These are phyloP conservation scores for Talaromyces sp. DNA, from an alignment of 2,329 filamentous ascomycete species.

Conservation along the genomic window DNA sequence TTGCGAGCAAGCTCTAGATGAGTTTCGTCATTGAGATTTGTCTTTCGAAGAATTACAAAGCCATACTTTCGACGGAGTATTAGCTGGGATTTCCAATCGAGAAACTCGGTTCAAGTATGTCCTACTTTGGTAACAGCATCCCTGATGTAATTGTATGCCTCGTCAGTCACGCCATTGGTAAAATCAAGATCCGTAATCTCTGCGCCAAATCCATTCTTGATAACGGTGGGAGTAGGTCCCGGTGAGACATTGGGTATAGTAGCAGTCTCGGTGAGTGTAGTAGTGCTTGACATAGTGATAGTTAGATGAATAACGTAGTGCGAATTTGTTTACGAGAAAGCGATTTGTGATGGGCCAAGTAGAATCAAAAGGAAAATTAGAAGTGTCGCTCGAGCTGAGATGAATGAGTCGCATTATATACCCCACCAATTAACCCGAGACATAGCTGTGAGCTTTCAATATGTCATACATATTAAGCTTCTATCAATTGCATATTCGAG, in stretches of 20 bases:
- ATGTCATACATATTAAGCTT: not conserved
- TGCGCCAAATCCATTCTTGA: not conserved
- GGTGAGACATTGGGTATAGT: not conserved
- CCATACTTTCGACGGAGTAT: constrained; percentile 43
- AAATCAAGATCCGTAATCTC: not conserved
- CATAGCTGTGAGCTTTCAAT: not conserved
- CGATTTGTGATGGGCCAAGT: not conserved
- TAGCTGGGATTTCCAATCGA: not conserved
- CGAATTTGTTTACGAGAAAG: not conserved
- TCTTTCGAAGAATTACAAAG: constrained; percentile 51
- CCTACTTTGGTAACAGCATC: not conserved
- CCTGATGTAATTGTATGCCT: not conserved
- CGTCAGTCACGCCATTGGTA: not conserved
- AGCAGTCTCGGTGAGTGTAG: not conserved
- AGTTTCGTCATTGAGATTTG: constrained; percentile 48
- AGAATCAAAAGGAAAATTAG: not conserved
- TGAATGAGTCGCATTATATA: not conserved
- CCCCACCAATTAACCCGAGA: not conserved
- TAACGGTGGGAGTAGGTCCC: not conserved
- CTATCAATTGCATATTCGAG: not conserved
- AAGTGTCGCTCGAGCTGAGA: not conserved
- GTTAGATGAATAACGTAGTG: not conserved
- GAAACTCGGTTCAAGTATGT: no score
- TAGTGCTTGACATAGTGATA: not conserved
- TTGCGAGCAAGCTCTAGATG: constrained; percentile 51